Conservation (phyloP, 2,329 filamentous ascomycete genomes). For the Pseudofabraea citricarpa region DNA sequence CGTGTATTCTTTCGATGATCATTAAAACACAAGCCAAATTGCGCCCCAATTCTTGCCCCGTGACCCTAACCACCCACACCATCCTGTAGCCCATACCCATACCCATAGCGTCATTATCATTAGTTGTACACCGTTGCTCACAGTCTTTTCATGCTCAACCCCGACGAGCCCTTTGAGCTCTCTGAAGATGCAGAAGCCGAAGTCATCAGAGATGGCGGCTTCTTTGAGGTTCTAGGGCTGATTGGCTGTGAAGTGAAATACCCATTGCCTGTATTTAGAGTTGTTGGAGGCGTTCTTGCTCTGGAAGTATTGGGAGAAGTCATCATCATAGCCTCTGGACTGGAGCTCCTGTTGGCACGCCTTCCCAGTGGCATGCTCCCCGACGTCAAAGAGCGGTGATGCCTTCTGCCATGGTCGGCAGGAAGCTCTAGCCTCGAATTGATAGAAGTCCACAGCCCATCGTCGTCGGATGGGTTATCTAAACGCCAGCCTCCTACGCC, state of each 20-base stretch:
- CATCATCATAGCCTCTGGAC: constrained; percentile 25
- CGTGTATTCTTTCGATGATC: too few species aligned
- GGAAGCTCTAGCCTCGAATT: constrained; percentile 47
- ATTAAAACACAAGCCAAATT: neutral
- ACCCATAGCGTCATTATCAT: constrained; percentile 9
- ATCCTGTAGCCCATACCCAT: neutral
- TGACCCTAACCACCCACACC: neutral
- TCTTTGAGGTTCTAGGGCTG: constrained; percentile 13
- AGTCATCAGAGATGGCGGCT: constrained; percentile 9
- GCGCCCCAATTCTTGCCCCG: neutral
- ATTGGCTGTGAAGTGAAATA: constrained; percentile 15
- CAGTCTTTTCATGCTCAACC: constrained; percentile 21
- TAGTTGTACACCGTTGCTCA: constrained; percentile 5
- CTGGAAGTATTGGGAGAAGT: constrained; percentile 43
- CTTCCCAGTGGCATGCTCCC: constrained; percentile 15
- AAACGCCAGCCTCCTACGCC: constrained; percentile 55
- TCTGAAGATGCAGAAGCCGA: constrained; percentile 13
- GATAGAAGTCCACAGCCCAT: constrained; percentile 43
- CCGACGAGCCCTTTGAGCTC: constrained; percentile 19
- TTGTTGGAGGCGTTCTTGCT: constrained; percentile 40
- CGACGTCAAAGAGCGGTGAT: constrained; percentile 36
- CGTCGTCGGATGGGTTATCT: constrained; percentile 29
- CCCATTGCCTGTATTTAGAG: constrained; percentile 6
- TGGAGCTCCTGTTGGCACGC: constrained; percentile 21
- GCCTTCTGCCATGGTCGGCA: constrained; percentile 33